Conservation (phyloP, 2,329 filamentous ascomycete genomes). For the Colletotrichum theobromicola region DNA sequence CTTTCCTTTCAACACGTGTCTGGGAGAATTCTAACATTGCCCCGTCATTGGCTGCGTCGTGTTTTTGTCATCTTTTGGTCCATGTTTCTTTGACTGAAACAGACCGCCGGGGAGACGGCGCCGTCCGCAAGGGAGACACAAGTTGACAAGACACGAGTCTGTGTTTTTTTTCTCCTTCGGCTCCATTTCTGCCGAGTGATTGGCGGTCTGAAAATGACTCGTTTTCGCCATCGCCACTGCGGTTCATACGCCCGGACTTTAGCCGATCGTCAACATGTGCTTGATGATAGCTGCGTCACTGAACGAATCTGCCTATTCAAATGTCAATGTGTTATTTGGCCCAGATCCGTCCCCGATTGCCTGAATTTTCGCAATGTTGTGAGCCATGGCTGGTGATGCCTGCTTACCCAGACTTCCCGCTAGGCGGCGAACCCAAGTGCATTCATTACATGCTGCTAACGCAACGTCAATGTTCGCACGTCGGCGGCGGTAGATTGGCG, state of each 20-base stretch:
- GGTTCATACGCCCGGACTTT: neutral
- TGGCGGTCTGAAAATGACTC: neutral
- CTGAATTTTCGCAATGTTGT: neutral
- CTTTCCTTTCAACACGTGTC: neutral
- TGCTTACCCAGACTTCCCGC: neutral
- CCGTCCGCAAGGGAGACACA: neutral
- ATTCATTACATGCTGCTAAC: neutral
- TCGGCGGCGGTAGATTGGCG: neutral
- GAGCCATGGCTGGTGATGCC: neutral
- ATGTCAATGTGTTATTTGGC: neutral
- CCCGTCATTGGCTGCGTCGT: neutral
- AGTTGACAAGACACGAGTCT: neutral
- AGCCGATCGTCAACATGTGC: neutral
- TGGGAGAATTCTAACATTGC: neutral
- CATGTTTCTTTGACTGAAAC: neutral
- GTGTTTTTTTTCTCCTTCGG: neutral
- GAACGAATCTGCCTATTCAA: neutral
- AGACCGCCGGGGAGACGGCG: neutral
- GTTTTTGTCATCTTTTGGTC: neutral
- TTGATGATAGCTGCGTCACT: neutral
- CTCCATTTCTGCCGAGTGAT: neutral
- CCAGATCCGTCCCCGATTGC: fast-evolving
- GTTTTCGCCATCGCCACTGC: neutral
- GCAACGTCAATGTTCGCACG: neutral
- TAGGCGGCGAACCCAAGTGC: neutral